Evolutionary conservation across 2,329 filamentous ascomycete species (phyloP), one percentile per base, ranked within the genome.

Genomic region (Claviceps sp.): DNA sequence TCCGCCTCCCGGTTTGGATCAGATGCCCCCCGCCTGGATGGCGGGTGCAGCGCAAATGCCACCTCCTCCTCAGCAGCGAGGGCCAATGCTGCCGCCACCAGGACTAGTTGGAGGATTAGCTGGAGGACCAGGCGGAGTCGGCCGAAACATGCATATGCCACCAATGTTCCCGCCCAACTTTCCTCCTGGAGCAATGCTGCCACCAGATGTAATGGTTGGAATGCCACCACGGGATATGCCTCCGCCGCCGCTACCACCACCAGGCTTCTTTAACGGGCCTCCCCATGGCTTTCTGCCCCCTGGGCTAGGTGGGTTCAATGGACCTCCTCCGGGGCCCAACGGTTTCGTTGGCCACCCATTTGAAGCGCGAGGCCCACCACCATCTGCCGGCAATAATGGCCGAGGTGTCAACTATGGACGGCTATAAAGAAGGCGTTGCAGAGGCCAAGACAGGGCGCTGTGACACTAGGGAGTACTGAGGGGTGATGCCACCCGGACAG

Each of bases 91-190:
- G 38, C 77, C 78, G 24, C 80, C 80, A n/a, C 80, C 78, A 4
- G 80, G 80, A 16, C 70, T 82, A 54, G 64, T 62, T 14, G 62
- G 60, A n/a, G 64, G 62, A 5, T 62, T 62, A 4, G 64, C 62
- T 14, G 62, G 60, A 17, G 64, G 62, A 5, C 62, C 62, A 4
- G 64, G 58, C 46, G 64, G 60, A 5, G 61, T 62, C 11, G 63
- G 57, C 49, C 65, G 68, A 39, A 69, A 64, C 55, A 70, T 74
- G 56, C 75, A 76, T 16, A 73, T 79, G 64, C 76, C 75, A 50
- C 75, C 73, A 56, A 80, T 81, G 71, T 82, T 78, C 59, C 77
- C 77, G 19, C 77, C 78, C n/a, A 80, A 76, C 62, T 83, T 82
- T 56, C 74, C 77, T 14, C 74, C 73, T 5, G 69, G 67, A 24